Evolutionary conservation across 176 grass and related monocot species (phyloP), one percentile per base, ranked within the genome.

Genomic region (Guadua angustifolia): DNA sequence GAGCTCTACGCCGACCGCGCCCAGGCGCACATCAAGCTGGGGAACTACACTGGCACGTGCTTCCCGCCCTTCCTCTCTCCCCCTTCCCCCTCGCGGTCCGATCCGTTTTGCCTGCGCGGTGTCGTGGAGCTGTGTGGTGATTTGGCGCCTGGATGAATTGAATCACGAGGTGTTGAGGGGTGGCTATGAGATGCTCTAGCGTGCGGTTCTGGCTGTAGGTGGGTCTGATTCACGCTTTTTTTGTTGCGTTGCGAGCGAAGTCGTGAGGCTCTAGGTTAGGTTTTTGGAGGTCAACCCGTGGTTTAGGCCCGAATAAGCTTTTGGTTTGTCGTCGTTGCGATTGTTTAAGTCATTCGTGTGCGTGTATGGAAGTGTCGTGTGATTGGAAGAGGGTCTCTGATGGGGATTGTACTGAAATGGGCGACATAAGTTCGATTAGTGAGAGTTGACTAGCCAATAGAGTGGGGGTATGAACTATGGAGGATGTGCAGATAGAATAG

Each of bases 11-110:
- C 89, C 74, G 86, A 94, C 71, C 92, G 89, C 71, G 92, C 92
- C 65, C 89, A 94, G 69, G 87, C 89, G 0, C 82, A 94, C 84
- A 88, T 94, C 71, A 94, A 94, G 89, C 89, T 94, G 16, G 82
- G 82, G 45, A 91, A 88, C 73, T 94, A 86, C 73, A 94, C 88
- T 53, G 89, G 92, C 91, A 6, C 24, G 70, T 50, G 58, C 26
- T 8, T 19, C 39, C 17, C 45, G 7, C 74, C 17, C 7, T 2
- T 11, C 32, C 29, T 52, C 44, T 2, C 9, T 7, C 7, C 58
- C 2, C 16, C 57, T 11, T 4, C 10, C 61, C 35, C 3, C 58
- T 24, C 22, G 9, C 10, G n/a, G 21, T 58, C 35, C 13, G 79
- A 61, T 83, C 74, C 17, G 66, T 3, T 40, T 40, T 42, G 58